Percentiles rank a stretch among this genome's conserved stretches.
Evolutionary conservation across 2,329 filamentous ascomycete genomes (phyloP).

Genomic region (Botrytis aclada): DNA sequence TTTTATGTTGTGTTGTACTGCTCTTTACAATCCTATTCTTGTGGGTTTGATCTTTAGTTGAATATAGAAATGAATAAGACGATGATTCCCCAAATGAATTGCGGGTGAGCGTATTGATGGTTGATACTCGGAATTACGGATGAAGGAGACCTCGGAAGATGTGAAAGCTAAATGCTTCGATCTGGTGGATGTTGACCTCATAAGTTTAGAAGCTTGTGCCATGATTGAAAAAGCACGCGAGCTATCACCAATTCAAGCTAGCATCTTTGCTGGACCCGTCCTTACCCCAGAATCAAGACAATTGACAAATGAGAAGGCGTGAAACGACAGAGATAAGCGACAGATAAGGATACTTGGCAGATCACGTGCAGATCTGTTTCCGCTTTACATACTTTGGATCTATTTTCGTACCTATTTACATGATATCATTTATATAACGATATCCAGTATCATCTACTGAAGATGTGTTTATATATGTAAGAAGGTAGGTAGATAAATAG

Average conservation of each 20-base stretch:
- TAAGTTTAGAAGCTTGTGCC: not conserved
- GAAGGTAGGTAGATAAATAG: not conserved
- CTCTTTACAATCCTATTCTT: not conserved
- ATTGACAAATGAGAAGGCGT: not conserved
- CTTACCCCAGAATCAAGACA: not conserved
- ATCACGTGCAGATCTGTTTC: not conserved
- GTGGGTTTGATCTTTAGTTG: not conserved
- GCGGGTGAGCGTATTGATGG: not conserved
- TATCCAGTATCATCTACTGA: not conserved
- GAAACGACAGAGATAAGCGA: not conserved
- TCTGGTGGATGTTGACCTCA: not conserved
- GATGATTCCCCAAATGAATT: not conserved
- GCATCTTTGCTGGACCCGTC: not conserved
- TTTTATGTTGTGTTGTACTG: not conserved
- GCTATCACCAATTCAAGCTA: slow-evolving; percentile 7
- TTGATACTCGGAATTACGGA: not conserved
- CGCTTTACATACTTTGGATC: not conserved
- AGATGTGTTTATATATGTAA: not conserved
- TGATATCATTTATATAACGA: too few relatives aligned
- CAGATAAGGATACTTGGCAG: not conserved
- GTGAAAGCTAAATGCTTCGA: not conserved
- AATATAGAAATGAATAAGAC: not conserved
- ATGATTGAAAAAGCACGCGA: slow-evolving; percentile 12
- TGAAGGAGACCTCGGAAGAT: not conserved
- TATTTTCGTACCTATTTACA: not conserved